Base-by-base conservation (phyloP, 192 early-diverging fungal species). In the Dissophora globulifera region DNA sequence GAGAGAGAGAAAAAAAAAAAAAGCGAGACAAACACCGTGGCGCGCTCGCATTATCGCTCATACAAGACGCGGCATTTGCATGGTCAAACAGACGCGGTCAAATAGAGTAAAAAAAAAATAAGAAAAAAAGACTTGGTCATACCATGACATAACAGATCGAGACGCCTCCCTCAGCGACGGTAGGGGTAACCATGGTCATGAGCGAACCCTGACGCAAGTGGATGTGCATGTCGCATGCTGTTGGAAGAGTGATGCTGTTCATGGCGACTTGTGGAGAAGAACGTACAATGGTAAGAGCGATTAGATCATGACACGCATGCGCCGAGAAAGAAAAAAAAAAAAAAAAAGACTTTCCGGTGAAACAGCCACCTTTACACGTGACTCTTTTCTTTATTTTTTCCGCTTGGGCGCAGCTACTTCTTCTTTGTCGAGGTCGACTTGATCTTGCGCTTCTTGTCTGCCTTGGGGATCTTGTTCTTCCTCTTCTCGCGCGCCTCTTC, bases 401-500 rank as follows among this genome's bases (percentile, higher is more conserved):
- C 19, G n/a, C 4, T 11, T n/a, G n/a, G n/a, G n/a, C n/a, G n/a
- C 45, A 3, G 6, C 46, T 54, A 64, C 51, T 54, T 54, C 42
- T 64, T 54, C 41, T 64, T 54, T 6, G 42, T 23, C 0, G 62
- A 64, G 0, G 51, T 54, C 43, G 51, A 46, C 43, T 54, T 64
- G 67, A 94, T 87, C 72, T 93, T 95, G 58, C 94, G 87, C 79
- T 97, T 99, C 80, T 99, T 99, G 76, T 95, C 93, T 16, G 93
- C 88, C 81, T 99, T 99, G 23, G 97, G 96, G 16, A 96, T 89
- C 83, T 99, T 99, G 69, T 83, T 86, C 71, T 98, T 96, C 71
- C 97, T 85, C 72, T 93, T 92, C 67, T 97, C 95, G 40, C 95
- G 90, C 41, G 90, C 92, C 53, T 90, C 93, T 47, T 99, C 97